Evolutionary conservation across 192 early-diverging fungal species (phyloP).

Genomic region (Endogone sp.): DNA sequence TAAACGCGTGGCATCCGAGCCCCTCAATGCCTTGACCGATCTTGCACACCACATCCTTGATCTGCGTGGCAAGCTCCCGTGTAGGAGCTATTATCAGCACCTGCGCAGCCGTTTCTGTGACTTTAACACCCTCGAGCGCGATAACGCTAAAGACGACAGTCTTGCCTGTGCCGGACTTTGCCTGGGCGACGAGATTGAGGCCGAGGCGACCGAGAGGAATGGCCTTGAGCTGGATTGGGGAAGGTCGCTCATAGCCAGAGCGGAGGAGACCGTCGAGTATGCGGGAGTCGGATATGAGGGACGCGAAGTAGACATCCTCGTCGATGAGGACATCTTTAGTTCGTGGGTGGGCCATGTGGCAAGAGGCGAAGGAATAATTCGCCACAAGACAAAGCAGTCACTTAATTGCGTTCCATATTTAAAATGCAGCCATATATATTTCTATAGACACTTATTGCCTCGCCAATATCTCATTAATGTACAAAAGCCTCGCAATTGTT

Average conservation of each 20-base stretch:
- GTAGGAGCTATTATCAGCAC: constrained; percentile 58
- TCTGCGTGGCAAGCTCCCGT: constrained; percentile 61
- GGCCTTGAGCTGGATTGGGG: constrained; percentile 61
- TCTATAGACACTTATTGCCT: too few relatives aligned
- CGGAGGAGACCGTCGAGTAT: constrained; percentile 37
- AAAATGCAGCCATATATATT: too few relatives aligned
- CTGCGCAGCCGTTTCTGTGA: constrained; percentile 16
- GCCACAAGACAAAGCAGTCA: constrained; percentile 1
- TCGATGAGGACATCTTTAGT: constrained; percentile 50
- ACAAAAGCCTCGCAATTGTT: too few relatives aligned
- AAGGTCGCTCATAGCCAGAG: constrained; percentile 53
- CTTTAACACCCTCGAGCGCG: constrained; percentile 41
- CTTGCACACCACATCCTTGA: constrained; percentile 45
- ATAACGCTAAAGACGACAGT: constrained; percentile 72
- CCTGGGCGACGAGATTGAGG: constrained; percentile 79
- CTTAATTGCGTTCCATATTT: too few relatives aligned
- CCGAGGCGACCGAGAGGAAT: constrained; percentile 56
- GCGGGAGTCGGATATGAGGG: constrained; percentile 35
- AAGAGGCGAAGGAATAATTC: constrained; percentile 8
- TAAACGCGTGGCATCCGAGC: constrained; percentile 41
- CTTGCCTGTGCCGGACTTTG: constrained; percentile 79
- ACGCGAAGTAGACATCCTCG: constrained; percentile 48
- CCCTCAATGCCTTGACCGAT: constrained; percentile 22
- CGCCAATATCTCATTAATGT: too few relatives aligned
- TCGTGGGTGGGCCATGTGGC: constrained; percentile 23